These are phyloP conservation scores for Penicillium tannophilum DNA, from an alignment of 495 filamentous ascomycete species.

Conservation along the genomic window DNA sequence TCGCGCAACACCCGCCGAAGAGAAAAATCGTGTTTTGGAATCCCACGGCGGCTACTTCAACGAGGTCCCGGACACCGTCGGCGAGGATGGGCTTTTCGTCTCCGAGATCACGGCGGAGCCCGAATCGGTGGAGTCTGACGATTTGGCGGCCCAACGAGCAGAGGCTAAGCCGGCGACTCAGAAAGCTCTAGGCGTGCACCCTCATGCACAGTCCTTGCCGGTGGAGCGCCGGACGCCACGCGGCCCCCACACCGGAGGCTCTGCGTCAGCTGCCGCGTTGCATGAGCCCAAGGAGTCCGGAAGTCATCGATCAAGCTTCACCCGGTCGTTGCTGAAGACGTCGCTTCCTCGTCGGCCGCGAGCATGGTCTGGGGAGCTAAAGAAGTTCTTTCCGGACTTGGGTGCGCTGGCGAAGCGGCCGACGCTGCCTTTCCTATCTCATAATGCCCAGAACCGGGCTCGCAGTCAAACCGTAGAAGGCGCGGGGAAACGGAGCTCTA, in stretches of 20 bases:
- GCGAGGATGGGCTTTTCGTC: constrained; percentile 35
- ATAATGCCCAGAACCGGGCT: constrained; percentile 29
- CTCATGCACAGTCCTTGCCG: constrained; percentile 3
- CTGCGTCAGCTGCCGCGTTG: constrained; percentile 7
- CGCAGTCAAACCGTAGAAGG: constrained; percentile 34
- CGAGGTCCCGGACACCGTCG: constrained; percentile 27
- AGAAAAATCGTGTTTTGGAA: constrained; percentile 73
- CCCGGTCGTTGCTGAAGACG: constrained; percentile 42
- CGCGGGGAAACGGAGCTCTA: constrained; percentile 6
- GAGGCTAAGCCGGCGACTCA: constrained; percentile 1
- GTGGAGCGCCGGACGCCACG: constrained; percentile 13
- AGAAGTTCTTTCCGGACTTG: constrained; percentile 47
- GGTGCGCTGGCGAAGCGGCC: constrained; percentile 48
- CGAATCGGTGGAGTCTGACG: constrained; percentile 23
- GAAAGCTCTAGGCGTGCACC: constrained; percentile 10
- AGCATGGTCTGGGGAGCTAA: constrained; percentile 46
- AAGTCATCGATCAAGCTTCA: constrained; percentile 36
- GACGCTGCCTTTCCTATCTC: constrained; percentile 47
- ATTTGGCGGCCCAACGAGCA: neutral
- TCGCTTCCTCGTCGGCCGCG: constrained; percentile 42
- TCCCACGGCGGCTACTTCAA: constrained; percentile 57
- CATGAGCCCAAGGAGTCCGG: constrained; percentile 17
- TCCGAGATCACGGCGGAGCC: constrained; percentile 41
- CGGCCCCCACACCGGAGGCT: constrained; percentile 23
- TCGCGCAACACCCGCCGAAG: constrained; percentile 69